Conservation (phyloP, 352 stramenopile species). For the Globisporangium viniferum region DNA sequence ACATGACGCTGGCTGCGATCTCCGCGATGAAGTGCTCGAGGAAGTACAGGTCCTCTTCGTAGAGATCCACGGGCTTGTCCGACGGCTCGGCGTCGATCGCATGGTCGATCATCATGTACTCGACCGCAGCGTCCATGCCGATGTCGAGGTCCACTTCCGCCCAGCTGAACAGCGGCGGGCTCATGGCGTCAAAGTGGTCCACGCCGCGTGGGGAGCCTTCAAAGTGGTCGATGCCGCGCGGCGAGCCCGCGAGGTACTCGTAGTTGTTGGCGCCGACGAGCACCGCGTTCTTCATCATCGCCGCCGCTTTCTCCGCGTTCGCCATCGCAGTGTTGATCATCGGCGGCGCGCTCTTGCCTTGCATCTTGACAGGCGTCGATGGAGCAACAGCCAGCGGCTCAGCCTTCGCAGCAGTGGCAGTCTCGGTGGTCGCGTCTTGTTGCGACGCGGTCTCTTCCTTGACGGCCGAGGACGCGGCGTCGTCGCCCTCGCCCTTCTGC, state of each 20-base stretch:
- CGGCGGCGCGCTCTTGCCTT: not conserved
- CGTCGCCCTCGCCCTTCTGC: not conserved
- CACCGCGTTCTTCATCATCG: slow-evolving; percentile 22
- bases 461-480: not conserved
- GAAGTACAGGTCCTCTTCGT: slow-evolving; percentile 78
- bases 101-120: slow-evolving; percentile 77
- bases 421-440: not conserved
- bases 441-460: slow-evolving; percentile 1
- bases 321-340: slow-evolving; percentile 20
- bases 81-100: slow-evolving; percentile 76
- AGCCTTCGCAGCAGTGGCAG: not conserved
- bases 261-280: not conserved
- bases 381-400: not conserved
- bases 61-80: slow-evolving; percentile 69
- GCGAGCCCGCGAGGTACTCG: slow-evolving; percentile 13
- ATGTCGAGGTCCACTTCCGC: slow-evolving; percentile 75
- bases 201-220: slow-evolving; percentile 40
- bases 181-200: slow-evolving; percentile 33
- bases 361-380: not conserved
- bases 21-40: slow-evolving; percentile 80
- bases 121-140: slow-evolving; percentile 61
- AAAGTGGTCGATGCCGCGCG: slow-evolving; percentile 55
- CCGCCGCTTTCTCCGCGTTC: slow-evolving; percentile 11
- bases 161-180: slow-evolving; percentile 52
- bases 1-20: slow-evolving; percentile 48